phyloP scores from a whole-genome alignment of 176 grass and related monocot species.

The Metroxylon sagu region DNA sequence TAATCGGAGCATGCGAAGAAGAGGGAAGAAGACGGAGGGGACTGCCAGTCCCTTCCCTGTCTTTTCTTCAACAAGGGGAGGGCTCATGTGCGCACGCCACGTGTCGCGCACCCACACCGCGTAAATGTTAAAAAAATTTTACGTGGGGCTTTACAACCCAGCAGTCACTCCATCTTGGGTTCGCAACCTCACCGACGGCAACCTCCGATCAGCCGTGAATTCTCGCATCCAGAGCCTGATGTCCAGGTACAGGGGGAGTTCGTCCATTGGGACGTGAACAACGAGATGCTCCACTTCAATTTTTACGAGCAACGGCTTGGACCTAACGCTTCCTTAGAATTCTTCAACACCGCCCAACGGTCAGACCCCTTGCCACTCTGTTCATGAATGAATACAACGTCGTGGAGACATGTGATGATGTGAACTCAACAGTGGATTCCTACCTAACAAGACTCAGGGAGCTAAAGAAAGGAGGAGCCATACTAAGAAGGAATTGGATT shows the following conservation, averaged over 20 bases:
- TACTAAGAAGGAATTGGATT: slow-evolving; percentile 75
- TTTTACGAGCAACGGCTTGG: slow-evolving; percentile 93
- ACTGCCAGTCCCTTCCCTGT: too few relatives aligned
- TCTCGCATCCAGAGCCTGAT: slow-evolving; percentile 62
- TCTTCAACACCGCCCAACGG: slow-evolving; percentile 86
- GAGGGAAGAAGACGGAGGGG: too few relatives aligned
- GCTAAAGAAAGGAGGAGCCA: slow-evolving; percentile 42
- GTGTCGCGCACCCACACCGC: too few relatives aligned
- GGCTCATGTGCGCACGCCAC: too few relatives aligned
- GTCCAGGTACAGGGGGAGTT: slow-evolving; percentile 62
- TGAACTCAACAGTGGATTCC: slow-evolving; percentile 61
- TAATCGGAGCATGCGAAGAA: too few relatives aligned
- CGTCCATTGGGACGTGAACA: slow-evolving; percentile 94
- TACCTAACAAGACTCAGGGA: slow-evolving; percentile 63
- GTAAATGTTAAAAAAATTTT: too few relatives aligned
- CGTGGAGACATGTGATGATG: slow-evolving; percentile 84
- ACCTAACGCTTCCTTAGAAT: slow-evolving; percentile 59
- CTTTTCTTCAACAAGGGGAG: neutral
- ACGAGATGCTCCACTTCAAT: slow-evolving; percentile 95
- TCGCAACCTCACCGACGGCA: slow-evolving; percentile 41
- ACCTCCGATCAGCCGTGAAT: slow-evolving; percentile 44
- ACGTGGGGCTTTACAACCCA: slow-evolving; percentile 86
- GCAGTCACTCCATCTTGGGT: slow-evolving; percentile 61
- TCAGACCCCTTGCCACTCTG: slow-evolving; percentile 78
- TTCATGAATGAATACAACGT: slow-evolving; percentile 99